Base-by-base conservation (phyloP, 2,329 filamentous ascomycete genomes). In the Sporothrix pseudoabietina region DNA sequence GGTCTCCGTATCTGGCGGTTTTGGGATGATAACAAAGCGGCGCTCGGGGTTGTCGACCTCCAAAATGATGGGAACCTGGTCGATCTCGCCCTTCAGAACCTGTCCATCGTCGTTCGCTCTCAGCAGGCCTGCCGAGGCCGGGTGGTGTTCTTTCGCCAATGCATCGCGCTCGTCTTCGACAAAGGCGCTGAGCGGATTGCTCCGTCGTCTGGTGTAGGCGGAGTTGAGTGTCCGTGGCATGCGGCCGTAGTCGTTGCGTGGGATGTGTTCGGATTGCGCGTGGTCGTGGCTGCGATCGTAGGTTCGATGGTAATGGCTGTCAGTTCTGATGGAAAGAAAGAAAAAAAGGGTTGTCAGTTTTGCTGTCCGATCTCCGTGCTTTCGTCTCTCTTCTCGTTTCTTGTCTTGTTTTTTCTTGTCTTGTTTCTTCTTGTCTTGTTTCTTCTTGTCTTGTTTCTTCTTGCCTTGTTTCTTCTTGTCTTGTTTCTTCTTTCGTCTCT, bases 101-200 rank as follows among this genome's bases (percentile, higher is more conserved):
- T 87, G 85, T 73, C 90, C 88, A 76, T 91, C 90, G 73, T 83
- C 84, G 71, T 76, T 77, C 55, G 76, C 77, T 59, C 78, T 77
- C 39, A 81, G 81, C 59, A 80, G 78, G 35, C 84, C 84, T 26
- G 68, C 22, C 19, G 69, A 8, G n/a, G 35, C 32, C 61, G 81
- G 79, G 32, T 85, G 84, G 77, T 87, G 81, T 78, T 94, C 92
- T 79, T 85, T 88, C 6, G 86, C 87, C 52, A 93, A 80, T 8
- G 91, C 88, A 16, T 83, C 85, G 19, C 79, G 82, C 79, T 93
- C 92, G 78, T 94, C 91, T 79, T 94, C 92, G 66, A 91, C 90
- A 49, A 81, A 89, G 4, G 91, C 90, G 22, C 85, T 84, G 1
- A 91, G 91, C 6, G 91, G 89, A 78, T 84, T 85, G 54, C 76